These are phyloP conservation scores for Raffaelea deltoideospora DNA, from an alignment of 2,329 filamentous ascomycete genomes.

Conservation along the genomic window DNA sequence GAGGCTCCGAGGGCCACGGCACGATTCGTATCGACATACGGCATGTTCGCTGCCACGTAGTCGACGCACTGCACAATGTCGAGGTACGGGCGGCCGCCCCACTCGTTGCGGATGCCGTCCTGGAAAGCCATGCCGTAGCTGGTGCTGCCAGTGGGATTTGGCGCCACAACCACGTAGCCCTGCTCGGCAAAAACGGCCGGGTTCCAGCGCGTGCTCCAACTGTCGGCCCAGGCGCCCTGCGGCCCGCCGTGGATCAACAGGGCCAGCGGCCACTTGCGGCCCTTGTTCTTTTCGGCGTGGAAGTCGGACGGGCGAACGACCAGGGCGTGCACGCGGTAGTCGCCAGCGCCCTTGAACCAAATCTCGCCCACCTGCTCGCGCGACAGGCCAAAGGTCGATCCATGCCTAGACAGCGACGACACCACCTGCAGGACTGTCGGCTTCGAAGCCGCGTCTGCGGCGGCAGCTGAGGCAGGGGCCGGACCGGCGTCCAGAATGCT, in stretches of 20 bases:
- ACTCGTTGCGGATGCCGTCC: constrained; percentile 63
- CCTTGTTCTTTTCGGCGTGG: constrained; percentile 35
- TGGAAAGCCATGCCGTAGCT: constrained; percentile 67
- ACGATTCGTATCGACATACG: constrained; percentile 51
- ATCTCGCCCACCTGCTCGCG: constrained; percentile 50
- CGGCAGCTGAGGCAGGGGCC: constrained; percentile 1
- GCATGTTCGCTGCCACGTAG: constrained; percentile 49
- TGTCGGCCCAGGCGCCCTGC: constrained; percentile 59
- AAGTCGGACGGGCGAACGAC: constrained; percentile 55
- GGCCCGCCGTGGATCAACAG: constrained; percentile 76
- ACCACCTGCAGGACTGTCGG: constrained; percentile 20
- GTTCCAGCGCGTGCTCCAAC: constrained; percentile 77
- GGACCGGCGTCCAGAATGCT: constrained; percentile 34
- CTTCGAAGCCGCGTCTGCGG: constrained; percentile 10
- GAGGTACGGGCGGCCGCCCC: constrained; percentile 73
- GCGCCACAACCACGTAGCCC: constrained; percentile 68
- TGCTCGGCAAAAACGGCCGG: constrained; percentile 75
- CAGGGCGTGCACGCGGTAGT: constrained; percentile 54
- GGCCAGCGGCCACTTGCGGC: constrained; percentile 55
- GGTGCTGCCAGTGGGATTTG: constrained; percentile 72
- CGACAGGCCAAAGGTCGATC: constrained; percentile 51
- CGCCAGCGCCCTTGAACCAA: constrained; percentile 50
- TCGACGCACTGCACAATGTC: constrained; percentile 71
- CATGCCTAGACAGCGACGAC: constrained; percentile 51
- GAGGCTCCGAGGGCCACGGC: constrained; percentile 62